Evolutionary conservation across 805 yeast species (phyloP), one percentile per base, ranked within the genome.

Genomic region (Pichia sporocuriosa): DNA sequence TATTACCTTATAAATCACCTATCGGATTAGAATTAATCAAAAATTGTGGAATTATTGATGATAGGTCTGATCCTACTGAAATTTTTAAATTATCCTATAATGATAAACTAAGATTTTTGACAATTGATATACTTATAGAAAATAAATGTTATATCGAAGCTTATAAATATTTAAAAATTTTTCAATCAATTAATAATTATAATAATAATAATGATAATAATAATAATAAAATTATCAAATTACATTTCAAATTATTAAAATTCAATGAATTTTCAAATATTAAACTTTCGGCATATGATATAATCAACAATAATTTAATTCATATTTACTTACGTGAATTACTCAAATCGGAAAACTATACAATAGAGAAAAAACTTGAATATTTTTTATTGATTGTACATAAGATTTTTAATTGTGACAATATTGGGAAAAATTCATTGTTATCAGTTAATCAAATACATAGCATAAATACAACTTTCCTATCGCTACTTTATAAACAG

Each of bases 101-200:
- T 15, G 36, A 48, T 23, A 29, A 44, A 6, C 47, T 57, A 54
- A 43, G 49, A 26, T 32, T 44, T 7, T 25, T 46, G 9, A 52
- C 52, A 20, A 43, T 57, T 21, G 46, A 49, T 12, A 22, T 49
- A 4, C 37, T 57, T 12, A 43, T 50, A 4, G 44, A 47, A 16
- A 45, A 47, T 37, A 39, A 37, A 8, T 39, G 44, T 20, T 29
- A 39, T 11, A 24, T 12, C 15, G 47, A 50, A n/a, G 53, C 59
- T 2, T 32, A 38, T n/a, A 33, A 33, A 1, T 51, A 44, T 29
- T 34, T 54, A 12, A 15, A 43, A 11, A n/a, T 47, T 13, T 31
- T 30, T 19, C 32, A 42, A 24, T 22, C 16, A 12, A 15, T 32
- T 6, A 6, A 33, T 12, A 27, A 16, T 7, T 16, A 9, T 19